Evolutionary conservation across 257 asterid genomes (phyloP), one percentile per base, ranked within the genome.

Genomic region (Nemophila menziesii): DNA sequence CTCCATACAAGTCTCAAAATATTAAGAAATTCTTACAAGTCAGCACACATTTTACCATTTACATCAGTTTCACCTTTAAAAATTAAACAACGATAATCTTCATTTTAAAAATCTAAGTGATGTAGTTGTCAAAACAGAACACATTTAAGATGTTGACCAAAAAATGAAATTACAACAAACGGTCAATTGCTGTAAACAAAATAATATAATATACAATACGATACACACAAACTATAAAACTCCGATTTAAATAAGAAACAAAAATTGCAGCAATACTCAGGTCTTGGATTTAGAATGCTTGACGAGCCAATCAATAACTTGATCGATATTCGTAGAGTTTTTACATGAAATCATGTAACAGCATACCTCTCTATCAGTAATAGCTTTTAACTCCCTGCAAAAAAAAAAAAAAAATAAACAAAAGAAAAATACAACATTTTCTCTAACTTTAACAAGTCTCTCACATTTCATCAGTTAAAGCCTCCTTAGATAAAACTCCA

Each of bases 341-440:
- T 84, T 84, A 92, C 98, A 89, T 11, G 98, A 89, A 69, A 89
- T 84, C 95, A 89, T 84, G 51, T 60, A 84, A 87, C 98, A 84
- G 80, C 95, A 84, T 0, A 89, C 98, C 69, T 89, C 98, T 63
- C 98, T 70, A 39, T 85, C 94, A 13, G 93, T 72, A 33, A 89
- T 76, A 1, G 84, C 71, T 57, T 74, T 78, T 46, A 89, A 71
- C 46, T 46, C 98, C 98, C 98, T 89, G 79, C 69, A 68, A 11
- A 22, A 18, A 22, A 19, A 46, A 48, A 18, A 18, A 24, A 42
- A n/a, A 29, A 18, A 39, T 43, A 37, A 26, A n/a, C 46, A 15
- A n/a, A 18, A 6, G 18, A 13, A 12, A 15, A 20, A 22, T 5
- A 0, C 18, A 22, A 16, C 19, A 24, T 4, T 24, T 9, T 9